These are phyloP conservation scores for Tulasnella sp. DNA, from an alignment of 768 basidiomycete genomes.

Conservation along the genomic window DNA sequence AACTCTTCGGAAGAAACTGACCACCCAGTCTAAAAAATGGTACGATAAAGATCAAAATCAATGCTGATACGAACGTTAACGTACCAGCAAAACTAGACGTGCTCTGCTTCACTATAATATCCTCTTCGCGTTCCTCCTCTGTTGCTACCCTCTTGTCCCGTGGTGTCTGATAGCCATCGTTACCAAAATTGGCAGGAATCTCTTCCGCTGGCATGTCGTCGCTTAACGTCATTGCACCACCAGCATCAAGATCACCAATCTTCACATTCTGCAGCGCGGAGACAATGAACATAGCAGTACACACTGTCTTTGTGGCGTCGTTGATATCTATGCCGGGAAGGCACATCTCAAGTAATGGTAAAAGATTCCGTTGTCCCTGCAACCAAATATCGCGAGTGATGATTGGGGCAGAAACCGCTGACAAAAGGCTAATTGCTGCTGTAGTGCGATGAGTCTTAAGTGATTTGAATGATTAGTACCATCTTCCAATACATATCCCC, in stretches of 20 bases:
- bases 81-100: conserved; percentile 66
- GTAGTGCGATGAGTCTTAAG: conserved; percentile 74
- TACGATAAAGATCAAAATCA: neutral
- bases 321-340: conserved; percentile 77
- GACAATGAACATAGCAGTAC: conserved; percentile 65
- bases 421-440: conserved; percentile 73
- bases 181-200: conserved; percentile 32
- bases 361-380: conserved; percentile 75
- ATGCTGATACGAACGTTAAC: conserved; percentile 9
- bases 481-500: neutral
- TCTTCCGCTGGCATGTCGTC: conserved; percentile 44
- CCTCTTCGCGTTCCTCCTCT: conserved; percentile 43
- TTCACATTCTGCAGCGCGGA: conserved; percentile 62
- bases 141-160: conserved; percentile 1
- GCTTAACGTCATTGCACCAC: conserved; percentile 39
- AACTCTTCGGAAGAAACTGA: conserved; percentile 60
- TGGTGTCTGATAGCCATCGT: conserved; percentile 26
- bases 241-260: conserved; percentile 56
- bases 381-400: conserved; percentile 68
- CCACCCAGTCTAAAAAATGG: conserved; percentile 54
- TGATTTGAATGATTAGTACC: neutral
- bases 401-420: conserved; percentile 61
- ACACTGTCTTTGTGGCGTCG: conserved; percentile 21
- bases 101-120: conserved; percentile 60
- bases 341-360: conserved; percentile 77